These are phyloP conservation scores for Colletotrichum incanum DNA, from an alignment of 2,329 filamentous ascomycete genomes.

Conservation along the genomic window DNA sequence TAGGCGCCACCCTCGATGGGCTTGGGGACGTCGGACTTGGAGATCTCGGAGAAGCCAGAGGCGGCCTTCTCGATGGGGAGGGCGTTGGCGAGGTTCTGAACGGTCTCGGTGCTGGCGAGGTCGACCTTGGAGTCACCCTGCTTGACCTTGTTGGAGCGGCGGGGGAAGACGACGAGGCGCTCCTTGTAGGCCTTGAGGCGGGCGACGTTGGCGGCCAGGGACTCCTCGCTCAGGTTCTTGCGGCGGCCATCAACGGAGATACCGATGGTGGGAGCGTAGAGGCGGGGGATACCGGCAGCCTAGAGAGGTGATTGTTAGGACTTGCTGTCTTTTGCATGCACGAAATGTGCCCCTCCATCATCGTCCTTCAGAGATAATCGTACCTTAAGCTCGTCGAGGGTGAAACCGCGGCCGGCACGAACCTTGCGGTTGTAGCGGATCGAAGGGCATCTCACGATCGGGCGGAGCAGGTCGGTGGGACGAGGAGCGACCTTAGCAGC, in stretches of 20 bases:
- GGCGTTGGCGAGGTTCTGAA: conserved; percentile 68
- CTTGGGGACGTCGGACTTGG: conserved; percentile 85
- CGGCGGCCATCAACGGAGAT: conserved; percentile 97
- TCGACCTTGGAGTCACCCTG: conserved; percentile 93
- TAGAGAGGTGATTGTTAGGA: conserved; percentile 55
- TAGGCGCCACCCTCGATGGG: conserved; percentile 87
- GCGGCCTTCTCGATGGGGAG: conserved; percentile 82
- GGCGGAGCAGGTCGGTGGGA: conserved; percentile 96
- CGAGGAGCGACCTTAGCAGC: conserved; percentile 95
- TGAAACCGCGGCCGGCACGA: conserved; percentile 97
- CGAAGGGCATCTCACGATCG: conserved; percentile 96
- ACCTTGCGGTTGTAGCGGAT: conserved; percentile 99
- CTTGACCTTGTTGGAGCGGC: conserved; percentile 94
- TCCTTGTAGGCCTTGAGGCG: conserved; percentile 98
- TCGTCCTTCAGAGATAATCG: conserved; percentile 44
- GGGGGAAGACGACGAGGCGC: conserved; percentile 97
- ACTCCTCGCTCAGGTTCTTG: conserved; percentile 97
- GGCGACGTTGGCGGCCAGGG: conserved; percentile 93
- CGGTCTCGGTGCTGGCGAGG: conserved; percentile 75
- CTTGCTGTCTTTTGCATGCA: background rate
- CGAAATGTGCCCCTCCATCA: background rate
- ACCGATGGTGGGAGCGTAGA: conserved; percentile 94
- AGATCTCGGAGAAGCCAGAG: conserved; percentile 80
- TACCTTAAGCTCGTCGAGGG: conserved; percentile 98
- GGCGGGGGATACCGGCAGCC: conserved; percentile 96